Conservation (phyloP, 805 yeast genomes). For the Ogataea polymorpha region DNA sequence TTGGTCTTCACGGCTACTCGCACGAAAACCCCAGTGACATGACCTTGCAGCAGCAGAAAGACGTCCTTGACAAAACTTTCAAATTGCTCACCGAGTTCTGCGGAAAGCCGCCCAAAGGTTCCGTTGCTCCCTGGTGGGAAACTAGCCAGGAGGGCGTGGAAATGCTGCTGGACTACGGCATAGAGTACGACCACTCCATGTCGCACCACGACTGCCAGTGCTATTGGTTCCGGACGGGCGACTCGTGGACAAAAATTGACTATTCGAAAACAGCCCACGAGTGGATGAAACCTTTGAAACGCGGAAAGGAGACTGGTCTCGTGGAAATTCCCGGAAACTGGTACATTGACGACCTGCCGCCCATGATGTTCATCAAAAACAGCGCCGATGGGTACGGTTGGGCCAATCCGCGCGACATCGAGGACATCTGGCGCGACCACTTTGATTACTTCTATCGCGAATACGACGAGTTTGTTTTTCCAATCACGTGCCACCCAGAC, state of each 20-base stretch:
- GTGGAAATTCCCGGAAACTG: slow-evolving; percentile 39
- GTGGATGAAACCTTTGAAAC: slow-evolving; percentile 37
- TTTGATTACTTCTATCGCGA: slow-evolving; percentile 38
- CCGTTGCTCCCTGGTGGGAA: slow-evolving; percentile 40
- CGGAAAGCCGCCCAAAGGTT: slow-evolving; percentile 36
- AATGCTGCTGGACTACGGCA: slow-evolving; percentile 34
- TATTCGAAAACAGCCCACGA: slow-evolving; percentile 33
- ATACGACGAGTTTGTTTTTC: slow-evolving; percentile 37
- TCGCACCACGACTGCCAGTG: slow-evolving; percentile 36
- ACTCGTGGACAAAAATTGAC: slow-evolving; percentile 37
- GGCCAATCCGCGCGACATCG: slow-evolving; percentile 36
- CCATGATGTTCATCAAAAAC: slow-evolving; percentile 38
- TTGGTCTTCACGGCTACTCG: slow-evolving; percentile 38
- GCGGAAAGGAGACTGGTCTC: slow-evolving; percentile 34
- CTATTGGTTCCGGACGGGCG: slow-evolving; percentile 37
- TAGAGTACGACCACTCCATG: slow-evolving; percentile 38
- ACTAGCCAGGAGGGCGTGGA: slow-evolving; percentile 34
- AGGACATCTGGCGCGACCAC: slow-evolving; percentile 38
- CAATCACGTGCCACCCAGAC: slow-evolving; percentile 38
- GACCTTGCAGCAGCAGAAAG: slow-evolving; percentile 35
- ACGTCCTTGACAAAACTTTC: slow-evolving; percentile 33
- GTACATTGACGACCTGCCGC: slow-evolving; percentile 38
- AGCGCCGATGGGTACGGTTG: slow-evolving; percentile 34
- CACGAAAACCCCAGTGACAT: slow-evolving; percentile 37
- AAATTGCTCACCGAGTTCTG: slow-evolving; percentile 32